These are phyloP conservation scores for Eucalyptus coolabah DNA, from an alignment of 345 rosid species.

Conservation along the genomic window DNA sequence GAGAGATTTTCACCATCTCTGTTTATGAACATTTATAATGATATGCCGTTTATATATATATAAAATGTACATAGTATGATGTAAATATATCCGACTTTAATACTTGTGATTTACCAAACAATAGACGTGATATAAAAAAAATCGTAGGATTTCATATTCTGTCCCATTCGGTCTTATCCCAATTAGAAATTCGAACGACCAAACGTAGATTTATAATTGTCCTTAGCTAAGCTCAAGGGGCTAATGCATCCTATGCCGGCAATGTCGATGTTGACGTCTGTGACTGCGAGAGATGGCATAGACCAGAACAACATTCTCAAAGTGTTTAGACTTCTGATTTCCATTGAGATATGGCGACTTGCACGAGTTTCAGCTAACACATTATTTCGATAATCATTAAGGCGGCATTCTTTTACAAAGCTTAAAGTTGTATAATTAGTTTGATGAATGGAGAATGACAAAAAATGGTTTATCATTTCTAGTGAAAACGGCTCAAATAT, in stretches of 20 bases:
- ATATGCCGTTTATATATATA: no score
- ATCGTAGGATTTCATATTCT: no score
- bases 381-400: background rate
- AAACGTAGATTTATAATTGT: background rate
- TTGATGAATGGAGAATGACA: background rate
- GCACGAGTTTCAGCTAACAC: background rate
- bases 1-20: no score
- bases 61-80: no score
- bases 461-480: background rate
- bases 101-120: no score
- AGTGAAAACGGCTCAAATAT: background rate
- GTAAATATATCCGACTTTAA: no score
- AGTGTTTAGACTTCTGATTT: background rate
- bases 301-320: background rate
- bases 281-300: background rate
- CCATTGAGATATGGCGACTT: background rate
- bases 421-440: background rate
- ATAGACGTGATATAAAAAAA: no score
- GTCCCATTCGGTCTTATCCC: fast-evolving
- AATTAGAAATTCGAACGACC: fast-evolving
- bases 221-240: background rate
- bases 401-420: background rate
- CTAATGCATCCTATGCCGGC: background rate
- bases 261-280: background rate
- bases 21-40: no score